Conservation (phyloP, 768 basidiomycete genomes). For the Tubosaeta sp. region DNA sequence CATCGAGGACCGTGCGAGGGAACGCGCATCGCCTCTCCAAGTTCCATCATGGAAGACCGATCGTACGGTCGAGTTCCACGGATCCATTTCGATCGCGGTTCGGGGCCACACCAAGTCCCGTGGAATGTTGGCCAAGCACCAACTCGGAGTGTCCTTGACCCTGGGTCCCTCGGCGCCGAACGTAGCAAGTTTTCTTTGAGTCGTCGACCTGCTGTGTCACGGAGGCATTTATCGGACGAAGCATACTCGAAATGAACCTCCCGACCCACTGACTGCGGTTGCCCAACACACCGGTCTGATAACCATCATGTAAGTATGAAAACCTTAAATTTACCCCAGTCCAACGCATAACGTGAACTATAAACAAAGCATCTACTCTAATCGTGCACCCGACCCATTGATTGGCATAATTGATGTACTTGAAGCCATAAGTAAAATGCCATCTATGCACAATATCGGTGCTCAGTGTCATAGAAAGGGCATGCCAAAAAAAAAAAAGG, state of each 20-base stretch:
- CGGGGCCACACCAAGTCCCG: not conserved
- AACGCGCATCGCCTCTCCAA: not conserved
- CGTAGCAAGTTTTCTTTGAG: not conserved
- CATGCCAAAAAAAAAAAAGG: constrained; percentile 4
- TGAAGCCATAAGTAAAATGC: constrained; percentile 17
- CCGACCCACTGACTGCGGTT: not conserved
- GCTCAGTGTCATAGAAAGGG: constrained; percentile 8
- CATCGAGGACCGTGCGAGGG: not conserved
- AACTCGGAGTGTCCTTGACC: not conserved
- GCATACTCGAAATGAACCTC: not conserved
- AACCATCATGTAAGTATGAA: not conserved
- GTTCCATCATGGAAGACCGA: not conserved
- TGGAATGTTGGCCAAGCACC: not conserved
- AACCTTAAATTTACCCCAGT: constrained; percentile 2
- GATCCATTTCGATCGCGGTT: not conserved
- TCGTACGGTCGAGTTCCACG: not conserved
- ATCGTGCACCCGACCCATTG: constrained; percentile 8
- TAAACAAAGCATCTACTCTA: constrained; percentile 20
- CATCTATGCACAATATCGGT: constrained; percentile 8
- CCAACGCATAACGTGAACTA: constrained; percentile 22
- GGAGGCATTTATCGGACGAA: not conserved
- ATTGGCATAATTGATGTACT: constrained; percentile 3
- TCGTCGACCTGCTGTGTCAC: not conserved
- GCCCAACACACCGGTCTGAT: no score
- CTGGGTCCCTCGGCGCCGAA: not conserved